Evolutionary conservation across 192 early-diverging fungal genomes (phyloP).

Genomic region (Coemansia aciculifera): DNA sequence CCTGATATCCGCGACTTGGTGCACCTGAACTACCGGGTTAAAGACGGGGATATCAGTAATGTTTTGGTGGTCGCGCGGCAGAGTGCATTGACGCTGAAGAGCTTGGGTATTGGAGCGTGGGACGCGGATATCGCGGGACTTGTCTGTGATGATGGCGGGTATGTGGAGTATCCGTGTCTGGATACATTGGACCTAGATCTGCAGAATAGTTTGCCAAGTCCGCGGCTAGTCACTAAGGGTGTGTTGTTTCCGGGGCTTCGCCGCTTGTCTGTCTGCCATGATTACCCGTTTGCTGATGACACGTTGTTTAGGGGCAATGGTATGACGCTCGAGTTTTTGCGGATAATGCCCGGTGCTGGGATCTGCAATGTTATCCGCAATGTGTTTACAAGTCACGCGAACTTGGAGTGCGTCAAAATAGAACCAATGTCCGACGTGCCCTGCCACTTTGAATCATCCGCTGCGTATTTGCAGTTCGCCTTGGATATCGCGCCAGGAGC

Average conservation of each 20-base stretch:
- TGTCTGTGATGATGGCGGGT: slow-evolving; percentile 1
- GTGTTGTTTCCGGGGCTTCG: slow-evolving; percentile 6
- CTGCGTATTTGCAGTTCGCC: background rate
- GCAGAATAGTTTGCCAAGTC: background rate
- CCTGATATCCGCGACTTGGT: background rate
- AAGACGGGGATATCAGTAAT: background rate
- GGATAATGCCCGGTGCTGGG: background rate
- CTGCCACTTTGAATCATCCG: background rate
- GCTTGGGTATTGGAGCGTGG: background rate
- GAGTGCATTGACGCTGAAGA: background rate
- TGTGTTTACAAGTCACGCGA: background rate
- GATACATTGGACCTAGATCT: background rate
- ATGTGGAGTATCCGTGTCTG: slow-evolving; percentile 1
- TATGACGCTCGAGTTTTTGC: slow-evolving; percentile 1
- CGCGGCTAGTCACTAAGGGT: background rate
- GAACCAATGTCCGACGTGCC: too few relatives aligned
- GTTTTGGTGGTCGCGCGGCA: background rate
- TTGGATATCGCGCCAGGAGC: background rate
- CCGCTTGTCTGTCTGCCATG: background rate
- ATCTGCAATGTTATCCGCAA: background rate
- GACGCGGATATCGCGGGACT: background rate
- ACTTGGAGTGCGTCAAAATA: background rate
- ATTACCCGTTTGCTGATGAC: slow-evolving; percentile 17
- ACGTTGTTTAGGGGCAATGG: slow-evolving; percentile 7
- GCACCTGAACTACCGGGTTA: background rate